Conservation (phyloP, 1,139 yeast species). For the Hansenula lynferdii region DNA sequence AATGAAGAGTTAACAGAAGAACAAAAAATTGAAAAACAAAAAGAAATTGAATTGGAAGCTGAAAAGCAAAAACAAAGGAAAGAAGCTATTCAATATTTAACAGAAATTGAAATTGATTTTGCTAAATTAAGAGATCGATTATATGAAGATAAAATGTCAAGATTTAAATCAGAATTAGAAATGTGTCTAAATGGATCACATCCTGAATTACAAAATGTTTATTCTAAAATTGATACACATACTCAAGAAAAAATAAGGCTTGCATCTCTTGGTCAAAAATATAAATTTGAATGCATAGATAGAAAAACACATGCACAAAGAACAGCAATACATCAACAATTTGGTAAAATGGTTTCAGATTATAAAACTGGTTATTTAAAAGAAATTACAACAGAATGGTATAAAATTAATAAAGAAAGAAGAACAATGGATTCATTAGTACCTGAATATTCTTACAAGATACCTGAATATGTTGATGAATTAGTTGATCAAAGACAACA, state of each 20-base stretch:
- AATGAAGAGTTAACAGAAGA: constrained; percentile 26
- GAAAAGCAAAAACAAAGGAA: constrained; percentile 44
- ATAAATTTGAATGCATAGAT: constrained; percentile 71
- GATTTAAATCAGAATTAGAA: constrained; percentile 77
- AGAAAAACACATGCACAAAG: constrained; percentile 78
- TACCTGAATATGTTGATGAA: constrained; percentile 29
- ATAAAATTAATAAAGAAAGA: constrained; percentile 85
- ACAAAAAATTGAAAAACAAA: constrained; percentile 28
- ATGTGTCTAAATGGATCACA: constrained; percentile 89
- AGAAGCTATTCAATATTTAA: constrained; percentile 64
- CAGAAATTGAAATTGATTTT: constrained; percentile 78
- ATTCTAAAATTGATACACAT: constrained; percentile 65
- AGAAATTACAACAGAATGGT: constrained; percentile 85
- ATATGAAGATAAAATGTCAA: constrained; percentile 67
- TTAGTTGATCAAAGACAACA: constrained; percentile 33
- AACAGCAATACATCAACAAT: constrained; percentile 82
- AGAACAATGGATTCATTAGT: constrained; percentile 76
- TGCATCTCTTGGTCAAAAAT: constrained; percentile 66
- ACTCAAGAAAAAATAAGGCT: constrained; percentile 64
- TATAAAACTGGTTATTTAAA: constrained; percentile 60
- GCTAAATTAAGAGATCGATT: constrained; percentile 79
- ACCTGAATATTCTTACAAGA: constrained; percentile 34
- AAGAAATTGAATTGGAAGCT: constrained; percentile 41
- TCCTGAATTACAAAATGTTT: constrained; percentile 68
- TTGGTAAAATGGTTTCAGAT: constrained; percentile 64